Percentiles rank a stretch among this genome's conserved stretches.
These are phyloP conservation scores for Bipolaris victoriae DNA, from an alignment of 2,329 filamentous ascomycete species.

Conservation along the genomic window DNA sequence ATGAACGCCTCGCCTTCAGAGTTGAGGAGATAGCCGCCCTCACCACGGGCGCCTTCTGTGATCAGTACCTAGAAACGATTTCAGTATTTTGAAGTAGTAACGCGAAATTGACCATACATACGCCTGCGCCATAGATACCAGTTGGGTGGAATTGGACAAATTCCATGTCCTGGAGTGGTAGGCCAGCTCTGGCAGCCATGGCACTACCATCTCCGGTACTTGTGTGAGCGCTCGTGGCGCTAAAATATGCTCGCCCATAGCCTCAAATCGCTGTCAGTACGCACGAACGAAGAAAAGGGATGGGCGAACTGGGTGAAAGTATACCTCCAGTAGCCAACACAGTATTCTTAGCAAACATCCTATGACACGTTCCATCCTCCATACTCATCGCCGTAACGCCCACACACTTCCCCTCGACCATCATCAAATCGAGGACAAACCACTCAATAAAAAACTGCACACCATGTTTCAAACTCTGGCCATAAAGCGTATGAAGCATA, in stretches of 20 bases:
- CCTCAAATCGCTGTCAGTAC: conserved; percentile 21
- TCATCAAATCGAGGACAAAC: conserved; percentile 57
- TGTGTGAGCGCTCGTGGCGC: conserved; percentile 57
- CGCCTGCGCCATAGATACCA: conserved; percentile 59
- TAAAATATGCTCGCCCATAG: conserved; percentile 59
- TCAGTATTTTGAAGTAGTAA: not conserved
- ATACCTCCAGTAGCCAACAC: conserved; percentile 54
- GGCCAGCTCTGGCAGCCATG: conserved; percentile 57
- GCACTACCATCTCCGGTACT: conserved; percentile 59
- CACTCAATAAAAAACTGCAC: conserved; percentile 60
- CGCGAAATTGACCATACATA: conserved; percentile 19
- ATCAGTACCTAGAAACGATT: conserved; percentile 47
- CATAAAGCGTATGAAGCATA: conserved; percentile 59
- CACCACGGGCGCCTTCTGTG: conserved; percentile 58
- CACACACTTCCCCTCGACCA: conserved; percentile 56
- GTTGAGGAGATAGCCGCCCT: conserved; percentile 60
- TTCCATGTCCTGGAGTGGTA: conserved; percentile 59
- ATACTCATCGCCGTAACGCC: conserved; percentile 56
- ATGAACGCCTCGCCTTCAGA: conserved; percentile 58
- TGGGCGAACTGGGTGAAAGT: no score
- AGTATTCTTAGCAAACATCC: conserved; percentile 57
- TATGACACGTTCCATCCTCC: conserved; percentile 58
- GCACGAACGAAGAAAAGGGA: no score
- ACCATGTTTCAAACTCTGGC: conserved; percentile 56
- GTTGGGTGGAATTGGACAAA: conserved; percentile 60